Base-by-base conservation (phyloP, 352 stramenopile species). In the Phytophthora parvispora region DNA sequence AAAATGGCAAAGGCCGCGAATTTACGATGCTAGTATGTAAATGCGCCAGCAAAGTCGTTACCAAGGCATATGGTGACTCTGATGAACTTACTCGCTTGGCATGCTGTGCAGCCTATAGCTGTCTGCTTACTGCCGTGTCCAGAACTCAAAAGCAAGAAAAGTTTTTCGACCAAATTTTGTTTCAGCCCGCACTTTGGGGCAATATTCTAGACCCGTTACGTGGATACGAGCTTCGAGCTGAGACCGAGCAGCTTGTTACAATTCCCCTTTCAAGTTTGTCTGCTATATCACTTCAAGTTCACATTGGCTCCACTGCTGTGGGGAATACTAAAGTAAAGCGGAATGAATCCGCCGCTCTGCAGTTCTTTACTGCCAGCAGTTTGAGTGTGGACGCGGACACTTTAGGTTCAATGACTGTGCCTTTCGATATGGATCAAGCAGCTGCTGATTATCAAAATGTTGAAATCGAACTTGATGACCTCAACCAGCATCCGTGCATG, bases 1-100 rank as follows among this genome's bases (percentile, higher is more conserved):
- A 69, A 16, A 91, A 91, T 61, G 83, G 86, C 7, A 93, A 96
- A 56, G 85, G 89, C 12, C 72, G 88, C 36, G 89, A 95, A 65
- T 86, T 96, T 53, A 96, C 89, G 6, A 96, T 96, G 89, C 69
- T 93, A 5, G 73, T 96, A 27, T 96, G 89, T 75, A 96, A 94
- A 40, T 88, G 81, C 51, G 89, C 89, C 9, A 94, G 84, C 58
- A 93, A 93, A 47, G 74, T 93, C n/a, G 69, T 86, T 22, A 89
- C 83, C 1, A 90, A 87, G 52, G 52, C 67, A 12, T 77, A 89
- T 28, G 68, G 62, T 25, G 60, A 77, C 8, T 20, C 74, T 29
- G 79, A 64, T 27, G 80, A 89, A 15, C 74, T 73, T 8, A 67
- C 69, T 12, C 75, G 80, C 6, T 83, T 91, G 53, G 48, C 75